phyloP scores from a whole-genome alignment of 2,329 filamentous ascomycete genomes.

The Penicillium sp. region DNA sequence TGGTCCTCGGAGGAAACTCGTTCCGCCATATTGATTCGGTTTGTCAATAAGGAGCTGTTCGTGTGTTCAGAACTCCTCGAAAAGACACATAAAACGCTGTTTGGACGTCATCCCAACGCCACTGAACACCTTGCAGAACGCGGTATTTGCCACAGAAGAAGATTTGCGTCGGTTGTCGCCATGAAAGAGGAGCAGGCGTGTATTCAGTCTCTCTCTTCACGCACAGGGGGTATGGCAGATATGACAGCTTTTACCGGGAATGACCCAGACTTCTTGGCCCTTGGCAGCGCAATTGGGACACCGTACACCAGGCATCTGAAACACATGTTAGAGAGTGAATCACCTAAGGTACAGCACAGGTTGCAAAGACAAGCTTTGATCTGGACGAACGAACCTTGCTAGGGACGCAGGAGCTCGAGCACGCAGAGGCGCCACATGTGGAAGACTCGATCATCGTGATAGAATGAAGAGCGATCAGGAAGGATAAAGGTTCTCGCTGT shows the following conservation, averaged over 20 bases:
- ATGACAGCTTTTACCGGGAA: slow-evolving; percentile 50
- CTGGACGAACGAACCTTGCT: slow-evolving; percentile 20
- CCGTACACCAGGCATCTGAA: slow-evolving; percentile 48
- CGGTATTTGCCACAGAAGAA: not conserved
- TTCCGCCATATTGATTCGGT: not conserved
- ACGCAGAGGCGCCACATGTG: slow-evolving; percentile 5
- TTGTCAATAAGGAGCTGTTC: not conserved
- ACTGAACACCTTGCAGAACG: not conserved
- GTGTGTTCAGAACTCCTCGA: not conserved
- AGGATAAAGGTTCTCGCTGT: not conserved
- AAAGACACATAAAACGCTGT: not conserved
- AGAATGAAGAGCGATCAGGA: slow-evolving; percentile 1
- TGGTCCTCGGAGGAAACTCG: too few species aligned
- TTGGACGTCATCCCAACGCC: not conserved
- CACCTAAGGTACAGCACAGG: not conserved
- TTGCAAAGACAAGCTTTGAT: not conserved
- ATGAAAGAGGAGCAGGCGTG: not conserved
- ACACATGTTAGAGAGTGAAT: not conserved
- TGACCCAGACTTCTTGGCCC: slow-evolving; percentile 47
- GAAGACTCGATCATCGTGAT: slow-evolving; percentile 17
- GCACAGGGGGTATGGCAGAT: slow-evolving; percentile 41
- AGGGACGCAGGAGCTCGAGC: slow-evolving; percentile 9
- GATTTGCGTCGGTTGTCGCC: not conserved
- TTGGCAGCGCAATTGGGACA: slow-evolving; percentile 41
- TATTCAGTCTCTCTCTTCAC: slow-evolving; percentile 6